These are phyloP conservation scores for Mariannaea sp. DNA, from an alignment of 2,329 filamentous ascomycete genomes.

Conservation along the genomic window DNA sequence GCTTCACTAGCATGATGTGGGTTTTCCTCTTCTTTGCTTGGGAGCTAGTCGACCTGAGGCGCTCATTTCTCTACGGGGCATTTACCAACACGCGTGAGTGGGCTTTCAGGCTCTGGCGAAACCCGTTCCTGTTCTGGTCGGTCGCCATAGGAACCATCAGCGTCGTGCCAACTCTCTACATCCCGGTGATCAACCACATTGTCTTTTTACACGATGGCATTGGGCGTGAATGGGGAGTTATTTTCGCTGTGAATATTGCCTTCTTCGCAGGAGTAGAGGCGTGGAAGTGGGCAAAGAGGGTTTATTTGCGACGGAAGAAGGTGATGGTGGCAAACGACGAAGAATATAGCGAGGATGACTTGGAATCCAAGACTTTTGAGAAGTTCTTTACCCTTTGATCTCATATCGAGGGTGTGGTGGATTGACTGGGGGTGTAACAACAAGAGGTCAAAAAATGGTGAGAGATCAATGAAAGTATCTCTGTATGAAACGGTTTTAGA, in stretches of 20 bases:
- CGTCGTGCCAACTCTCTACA: slow-evolving; percentile 58
- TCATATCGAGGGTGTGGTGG: no score
- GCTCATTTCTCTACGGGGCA: slow-evolving; percentile 75
- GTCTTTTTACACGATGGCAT: slow-evolving; percentile 64
- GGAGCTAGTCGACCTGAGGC: slow-evolving; percentile 74
- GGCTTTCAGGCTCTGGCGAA: slow-evolving; percentile 69
- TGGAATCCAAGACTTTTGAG: slow-evolving; percentile 8
- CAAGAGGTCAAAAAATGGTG: no score
- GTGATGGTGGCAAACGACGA: not conserved
- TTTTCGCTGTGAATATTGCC: slow-evolving; percentile 57
- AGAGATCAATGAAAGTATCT: no score
- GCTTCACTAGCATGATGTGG: slow-evolving; percentile 75
- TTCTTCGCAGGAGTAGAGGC: slow-evolving; percentile 62
- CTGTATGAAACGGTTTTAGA: no score
- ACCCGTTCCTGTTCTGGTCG: slow-evolving; percentile 71
- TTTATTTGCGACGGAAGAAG: not conserved
- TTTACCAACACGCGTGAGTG: slow-evolving; percentile 65
- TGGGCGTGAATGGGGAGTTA: slow-evolving; percentile 65
- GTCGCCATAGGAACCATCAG: slow-evolving; percentile 54
- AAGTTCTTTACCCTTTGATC: not conserved
- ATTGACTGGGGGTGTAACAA: no score
- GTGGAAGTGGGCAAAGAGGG: slow-evolving; percentile 55
- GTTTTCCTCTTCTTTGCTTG: slow-evolving; percentile 75
- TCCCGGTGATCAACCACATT: slow-evolving; percentile 59
- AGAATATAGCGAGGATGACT: slow-evolving; percentile 3